Base-by-base conservation (phyloP, 2,329 filamentous ascomycete genomes). In the Fusarium sarcochroum region DNA sequence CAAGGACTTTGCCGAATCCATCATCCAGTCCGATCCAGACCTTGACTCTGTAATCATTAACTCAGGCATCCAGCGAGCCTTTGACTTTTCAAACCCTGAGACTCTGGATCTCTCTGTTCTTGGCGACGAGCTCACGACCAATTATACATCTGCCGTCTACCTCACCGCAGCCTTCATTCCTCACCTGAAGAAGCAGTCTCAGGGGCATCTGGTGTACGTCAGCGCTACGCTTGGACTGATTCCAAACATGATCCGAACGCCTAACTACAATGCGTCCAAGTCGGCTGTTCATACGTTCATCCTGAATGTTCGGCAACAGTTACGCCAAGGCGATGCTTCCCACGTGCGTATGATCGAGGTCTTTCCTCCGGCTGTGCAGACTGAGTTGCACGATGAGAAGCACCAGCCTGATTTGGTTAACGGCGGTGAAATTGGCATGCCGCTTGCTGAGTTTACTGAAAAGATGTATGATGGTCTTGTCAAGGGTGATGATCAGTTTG, bases 21-120 rank as follows among this genome's bases (percentile, higher is more conserved):
- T 76, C 6, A 53, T 30, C 1, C 34, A 38, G 21, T 60, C 61
- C 1, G 50, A 73, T 34, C 69, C 71, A 2, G 73, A 72, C 56
- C 35, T 73, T 18, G 70, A 89, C 76, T 83, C 82, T 67, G 73
- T 90, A 25, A 75, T 90, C 55, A 77, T 90, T 50, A 89, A 89
- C 72, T 84, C 87, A 0, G 87, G 87, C 10, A 80, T 86, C 32
- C 87, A 90, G 72, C 78, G 79, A 27, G 73, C 71, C 1, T 75
- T 85, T 71, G 38, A 78, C 72, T 55, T 75, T 64, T 34, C 63
- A 7, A 54, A 54, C 21, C 72, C 72, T 6, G 66, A 70, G 45
- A 55, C 58, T 18, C 63, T 80, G 25, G 71, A 76, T 7, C 56
- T 81, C 37, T 73, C 38, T n/a, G 64, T 64, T 7, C 73, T 79